Conservation (phyloP, 768 basidiomycete genomes). For the Lactarius vividus region DNA sequence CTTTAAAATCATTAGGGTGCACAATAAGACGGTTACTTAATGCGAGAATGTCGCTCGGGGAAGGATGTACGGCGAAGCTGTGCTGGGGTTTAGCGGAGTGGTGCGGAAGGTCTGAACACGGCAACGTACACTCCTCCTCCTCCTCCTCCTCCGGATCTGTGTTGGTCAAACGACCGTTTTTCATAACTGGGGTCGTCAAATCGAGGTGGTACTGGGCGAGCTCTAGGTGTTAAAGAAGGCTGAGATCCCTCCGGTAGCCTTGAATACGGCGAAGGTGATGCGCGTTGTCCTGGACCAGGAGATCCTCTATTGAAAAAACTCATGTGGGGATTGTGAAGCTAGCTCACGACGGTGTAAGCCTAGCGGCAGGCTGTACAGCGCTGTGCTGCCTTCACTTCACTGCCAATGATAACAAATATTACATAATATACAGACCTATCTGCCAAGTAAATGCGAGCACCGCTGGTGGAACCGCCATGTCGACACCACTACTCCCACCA, state of each 20-base stretch:
- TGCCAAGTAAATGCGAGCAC: not conserved
- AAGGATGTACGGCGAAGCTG: slow-evolving; percentile 31
- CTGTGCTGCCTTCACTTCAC: not conserved
- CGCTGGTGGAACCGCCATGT: slow-evolving; percentile 1
- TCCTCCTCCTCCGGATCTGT: slow-evolving; percentile 24
- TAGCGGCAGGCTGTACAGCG: not conserved
- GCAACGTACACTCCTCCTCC: slow-evolving; percentile 29
- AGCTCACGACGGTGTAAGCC: not conserved
- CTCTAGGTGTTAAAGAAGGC: slow-evolving; percentile 17
- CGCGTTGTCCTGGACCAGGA: slow-evolving; percentile 14
- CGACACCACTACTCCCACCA: not conserved
- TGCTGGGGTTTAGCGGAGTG: not conserved
- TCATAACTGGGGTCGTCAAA: slow-evolving; percentile 36
- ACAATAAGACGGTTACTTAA: slow-evolving; percentile 81
- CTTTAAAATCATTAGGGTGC: slow-evolving; percentile 69
- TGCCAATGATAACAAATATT: not conserved
- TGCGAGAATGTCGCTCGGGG: slow-evolving; percentile 48
- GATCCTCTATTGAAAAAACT: slow-evolving; percentile 22
- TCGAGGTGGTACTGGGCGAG: slow-evolving; percentile 29
- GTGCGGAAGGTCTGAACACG: not conserved
- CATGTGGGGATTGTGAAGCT: slow-evolving; percentile 5
- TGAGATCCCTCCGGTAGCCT: slow-evolving; percentile 26
- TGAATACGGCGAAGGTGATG: slow-evolving; percentile 24
- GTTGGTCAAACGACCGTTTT: slow-evolving; percentile 31
- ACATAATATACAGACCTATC: not conserved